Evolutionary conservation across 805 yeast species (phyloP).

Genomic region (Tetrapisispora namnaoensis): DNA sequence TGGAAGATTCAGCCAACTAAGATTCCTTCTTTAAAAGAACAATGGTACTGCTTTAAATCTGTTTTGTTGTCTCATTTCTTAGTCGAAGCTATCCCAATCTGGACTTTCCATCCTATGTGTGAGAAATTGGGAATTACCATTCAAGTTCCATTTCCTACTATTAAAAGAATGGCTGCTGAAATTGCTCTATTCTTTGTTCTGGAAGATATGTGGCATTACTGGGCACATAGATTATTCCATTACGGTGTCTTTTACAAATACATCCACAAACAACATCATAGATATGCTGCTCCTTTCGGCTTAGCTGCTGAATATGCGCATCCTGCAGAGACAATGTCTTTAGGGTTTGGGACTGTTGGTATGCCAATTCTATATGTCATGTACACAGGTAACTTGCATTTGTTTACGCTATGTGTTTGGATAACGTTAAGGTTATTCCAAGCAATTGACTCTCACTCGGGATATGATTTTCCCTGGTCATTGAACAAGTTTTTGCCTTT

Average conservation of each 20-base stretch:
- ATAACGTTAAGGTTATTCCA: constrained; percentile 75
- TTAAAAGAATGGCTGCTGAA: constrained; percentile 48
- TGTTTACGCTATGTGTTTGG: constrained; percentile 78
- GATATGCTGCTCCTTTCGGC: constrained; percentile 93
- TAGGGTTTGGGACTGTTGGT: constrained; percentile 91
- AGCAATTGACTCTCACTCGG: constrained; percentile 93
- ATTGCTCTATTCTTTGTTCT: constrained; percentile 65
- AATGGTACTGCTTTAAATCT: constrained; percentile 78
- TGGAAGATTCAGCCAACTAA: constrained; percentile 80
- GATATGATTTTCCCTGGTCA: constrained; percentile 93
- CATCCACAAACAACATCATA: constrained; percentile 91
- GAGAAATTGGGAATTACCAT: constrained; percentile 60
- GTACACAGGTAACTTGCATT: constrained; percentile 60
- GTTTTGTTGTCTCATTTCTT: constrained; percentile 75
- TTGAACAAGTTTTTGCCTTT: constrained; percentile 78
- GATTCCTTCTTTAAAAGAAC: constrained; percentile 64
- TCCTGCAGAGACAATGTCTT: constrained; percentile 76
- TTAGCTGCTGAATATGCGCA: constrained; percentile 95
- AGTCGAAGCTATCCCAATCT: constrained; percentile 87
- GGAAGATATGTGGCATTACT: constrained; percentile 92
- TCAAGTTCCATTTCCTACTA: constrained; percentile 71
- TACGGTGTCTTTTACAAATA: constrained; percentile 74
- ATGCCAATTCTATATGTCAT: constrained; percentile 75
- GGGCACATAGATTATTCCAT: constrained; percentile 82
- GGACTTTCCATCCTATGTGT: constrained; percentile 89